phyloP scores from a whole-genome alignment of 2,329 filamentous ascomycete genomes.

The Thielaviopsis euricoi region DNA sequence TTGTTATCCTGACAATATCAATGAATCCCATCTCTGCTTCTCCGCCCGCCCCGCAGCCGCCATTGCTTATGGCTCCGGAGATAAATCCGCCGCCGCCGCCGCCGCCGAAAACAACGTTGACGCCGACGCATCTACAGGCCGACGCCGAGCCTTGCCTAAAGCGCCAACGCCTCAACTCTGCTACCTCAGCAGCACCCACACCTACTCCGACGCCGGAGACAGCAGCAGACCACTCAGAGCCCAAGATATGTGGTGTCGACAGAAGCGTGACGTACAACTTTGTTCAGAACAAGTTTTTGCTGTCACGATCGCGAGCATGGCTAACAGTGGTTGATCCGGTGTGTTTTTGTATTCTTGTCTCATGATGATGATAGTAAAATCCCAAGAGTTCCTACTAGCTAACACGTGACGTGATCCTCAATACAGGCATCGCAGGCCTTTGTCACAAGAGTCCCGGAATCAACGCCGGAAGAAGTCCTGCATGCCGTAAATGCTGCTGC shows the following conservation, averaged over 20 bases:
- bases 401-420: neutral
- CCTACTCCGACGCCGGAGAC: too few relatives aligned
- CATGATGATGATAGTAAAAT: too few relatives aligned
- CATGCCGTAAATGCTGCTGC: constrained; percentile 11
- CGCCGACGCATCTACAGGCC: too few relatives aligned
- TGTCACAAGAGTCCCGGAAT: constrained; percentile 16
- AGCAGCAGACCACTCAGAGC: too few relatives aligned
- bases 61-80: neutral
- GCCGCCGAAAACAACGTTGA: neutral
- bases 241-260: too few relatives aligned
- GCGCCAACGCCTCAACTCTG: too few relatives aligned
- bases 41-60: neutral
- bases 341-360: neutral
- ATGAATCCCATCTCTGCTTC: neutral
- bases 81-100: neutral
- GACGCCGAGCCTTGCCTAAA: too few relatives aligned
- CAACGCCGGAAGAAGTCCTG: constrained; percentile 13
- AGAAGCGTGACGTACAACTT: constrained; percentile 12
- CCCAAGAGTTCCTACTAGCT: too few relatives aligned
- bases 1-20: too few relatives aligned
- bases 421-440: constrained; percentile 13
- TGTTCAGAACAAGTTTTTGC: constrained; percentile 13
- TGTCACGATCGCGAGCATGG: constrained; percentile 13
- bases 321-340: constrained; percentile 14
- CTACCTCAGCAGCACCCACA: too few relatives aligned